Conservation (phyloP, 2,329 filamentous ascomycete species). For the Xylariaceae sp. region DNA sequence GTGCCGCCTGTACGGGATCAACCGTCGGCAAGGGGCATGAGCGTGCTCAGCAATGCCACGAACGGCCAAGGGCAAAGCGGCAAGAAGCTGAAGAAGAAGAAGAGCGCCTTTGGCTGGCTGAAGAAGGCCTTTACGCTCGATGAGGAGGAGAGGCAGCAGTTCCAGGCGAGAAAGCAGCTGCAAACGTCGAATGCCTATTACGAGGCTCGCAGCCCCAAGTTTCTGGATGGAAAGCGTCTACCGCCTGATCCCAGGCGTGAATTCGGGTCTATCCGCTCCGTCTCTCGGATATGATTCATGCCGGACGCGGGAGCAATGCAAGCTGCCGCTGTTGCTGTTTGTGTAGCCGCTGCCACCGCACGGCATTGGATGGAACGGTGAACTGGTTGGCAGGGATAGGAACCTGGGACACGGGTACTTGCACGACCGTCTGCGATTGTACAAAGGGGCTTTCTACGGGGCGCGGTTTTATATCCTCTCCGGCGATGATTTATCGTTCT, state of each 20-base stretch:
- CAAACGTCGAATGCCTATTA: conserved; percentile 47
- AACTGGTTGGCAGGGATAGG: neutral
- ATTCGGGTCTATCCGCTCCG: conserved; percentile 4
- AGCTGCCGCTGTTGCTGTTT: neutral
- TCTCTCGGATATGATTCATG: conserved; percentile 13
- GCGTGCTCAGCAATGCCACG: conserved; percentile 53
- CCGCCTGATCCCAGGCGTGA: conserved; percentile 22
- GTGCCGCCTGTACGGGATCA: conserved; percentile 44
- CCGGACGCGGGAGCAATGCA: neutral
- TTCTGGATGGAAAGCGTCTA: conserved; percentile 51
- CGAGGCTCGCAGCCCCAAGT: conserved; percentile 48
- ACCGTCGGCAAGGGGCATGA: conserved; percentile 54
- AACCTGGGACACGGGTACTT: too few relatives aligned
- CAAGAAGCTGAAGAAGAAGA: conserved; percentile 54
- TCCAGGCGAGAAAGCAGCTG: conserved; percentile 52
- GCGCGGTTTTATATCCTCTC: too few relatives aligned
- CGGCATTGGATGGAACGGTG: too few relatives aligned
- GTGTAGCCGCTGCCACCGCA: neutral
- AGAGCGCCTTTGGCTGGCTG: conserved; percentile 63
- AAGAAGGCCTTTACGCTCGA: conserved; percentile 64
- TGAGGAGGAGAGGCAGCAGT: conserved; percentile 58
- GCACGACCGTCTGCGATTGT: too few relatives aligned
- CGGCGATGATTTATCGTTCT: too few relatives aligned
- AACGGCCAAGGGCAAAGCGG: conserved; percentile 39
- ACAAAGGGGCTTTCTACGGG: too few relatives aligned